A percentile compares a stretch with the other conserved stretches of the same genome.
These are phyloP conservation scores for Zoysia matrella DNA, from an alignment of 202 grass and related monocot species.

Conservation along the genomic window DNA sequence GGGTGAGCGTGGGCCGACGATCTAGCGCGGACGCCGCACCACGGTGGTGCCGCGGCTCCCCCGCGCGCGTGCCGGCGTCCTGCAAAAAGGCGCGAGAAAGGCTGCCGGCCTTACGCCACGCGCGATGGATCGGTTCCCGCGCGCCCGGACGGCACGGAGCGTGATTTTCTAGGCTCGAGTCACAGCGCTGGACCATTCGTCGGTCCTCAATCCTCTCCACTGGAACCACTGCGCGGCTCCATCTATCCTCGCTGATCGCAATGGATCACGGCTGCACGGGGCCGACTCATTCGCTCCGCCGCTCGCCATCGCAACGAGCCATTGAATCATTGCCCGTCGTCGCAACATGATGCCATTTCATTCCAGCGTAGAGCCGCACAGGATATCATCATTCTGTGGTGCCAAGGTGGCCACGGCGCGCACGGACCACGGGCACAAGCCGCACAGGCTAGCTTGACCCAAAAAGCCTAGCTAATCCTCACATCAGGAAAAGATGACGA, in stretches of 20 bases:
- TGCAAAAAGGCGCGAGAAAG: not conserved
- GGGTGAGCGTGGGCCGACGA: no score
- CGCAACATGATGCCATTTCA: not conserved
- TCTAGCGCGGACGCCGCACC: not conserved
- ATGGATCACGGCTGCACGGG: not conserved
- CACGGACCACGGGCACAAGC: not conserved
- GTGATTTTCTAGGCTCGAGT: not conserved
- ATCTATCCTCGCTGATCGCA: not conserved
- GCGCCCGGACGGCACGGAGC: not conserved
- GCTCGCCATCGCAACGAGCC: not conserved
- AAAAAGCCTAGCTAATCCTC: constrained; percentile 19
- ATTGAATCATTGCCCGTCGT: not conserved
- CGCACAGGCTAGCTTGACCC: not conserved
- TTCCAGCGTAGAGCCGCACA: no score
- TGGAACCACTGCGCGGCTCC: not conserved
- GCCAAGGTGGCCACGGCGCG: constrained; percentile 17
- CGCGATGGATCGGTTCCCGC: not conserved
- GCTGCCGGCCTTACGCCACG: constrained; percentile 1
- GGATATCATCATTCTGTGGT: not conserved
- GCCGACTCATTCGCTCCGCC: not conserved
- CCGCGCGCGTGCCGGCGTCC: not conserved
- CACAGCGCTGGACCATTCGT: not conserved
- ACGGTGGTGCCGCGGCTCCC: not conserved
- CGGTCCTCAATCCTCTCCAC: not conserved
- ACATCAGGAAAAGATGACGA: constrained; percentile 19